Evolutionary conservation across 2,329 filamentous ascomycete species (phyloP).

Genomic region (Colletotrichum caudatum): DNA sequence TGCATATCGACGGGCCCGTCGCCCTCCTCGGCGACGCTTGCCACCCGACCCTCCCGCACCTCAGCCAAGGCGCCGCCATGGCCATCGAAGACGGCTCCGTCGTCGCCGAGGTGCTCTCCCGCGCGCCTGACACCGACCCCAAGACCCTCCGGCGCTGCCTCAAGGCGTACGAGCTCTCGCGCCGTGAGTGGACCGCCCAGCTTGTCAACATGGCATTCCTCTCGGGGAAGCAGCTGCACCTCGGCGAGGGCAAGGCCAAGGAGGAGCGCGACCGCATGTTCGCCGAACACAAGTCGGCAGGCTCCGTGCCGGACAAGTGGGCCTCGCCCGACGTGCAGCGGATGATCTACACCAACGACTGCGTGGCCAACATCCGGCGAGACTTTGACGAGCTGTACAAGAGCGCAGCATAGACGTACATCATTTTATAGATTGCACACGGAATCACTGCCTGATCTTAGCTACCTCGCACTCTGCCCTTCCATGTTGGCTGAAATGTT

Average conservation of each 20-base stretch:
- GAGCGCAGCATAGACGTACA: slow-evolving; percentile 43
- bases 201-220: slow-evolving; percentile 67
- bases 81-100: slow-evolving; percentile 76
- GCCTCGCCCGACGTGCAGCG: slow-evolving; percentile 76
- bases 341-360: slow-evolving; percentile 75
- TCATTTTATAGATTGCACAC: not conserved
- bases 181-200: slow-evolving; percentile 65
- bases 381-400: slow-evolving; percentile 63
- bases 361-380: slow-evolving; percentile 65
- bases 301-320: slow-evolving; percentile 75
- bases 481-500: slow-evolving; percentile 39
- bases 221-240: slow-evolving; percentile 66
- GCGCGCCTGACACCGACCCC: slow-evolving; percentile 52
- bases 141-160: slow-evolving; percentile 61
- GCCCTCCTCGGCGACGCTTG: slow-evolving; percentile 74
- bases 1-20: slow-evolving; percentile 60
- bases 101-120: slow-evolving; percentile 64
- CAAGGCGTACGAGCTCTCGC: slow-evolving; percentile 66
- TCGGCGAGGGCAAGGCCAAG: slow-evolving; percentile 69
- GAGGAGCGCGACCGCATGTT: slow-evolving; percentile 70
- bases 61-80: slow-evolving; percentile 76
- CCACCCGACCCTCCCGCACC: slow-evolving; percentile 75
- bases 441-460: too few relatives aligned
- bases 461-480: slow-evolving; percentile 4
- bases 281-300: slow-evolving; percentile 62